Evolutionary conservation across 78 protist genomes (phyloP).

Genomic region (Cavenderia fasciculata): DNA sequence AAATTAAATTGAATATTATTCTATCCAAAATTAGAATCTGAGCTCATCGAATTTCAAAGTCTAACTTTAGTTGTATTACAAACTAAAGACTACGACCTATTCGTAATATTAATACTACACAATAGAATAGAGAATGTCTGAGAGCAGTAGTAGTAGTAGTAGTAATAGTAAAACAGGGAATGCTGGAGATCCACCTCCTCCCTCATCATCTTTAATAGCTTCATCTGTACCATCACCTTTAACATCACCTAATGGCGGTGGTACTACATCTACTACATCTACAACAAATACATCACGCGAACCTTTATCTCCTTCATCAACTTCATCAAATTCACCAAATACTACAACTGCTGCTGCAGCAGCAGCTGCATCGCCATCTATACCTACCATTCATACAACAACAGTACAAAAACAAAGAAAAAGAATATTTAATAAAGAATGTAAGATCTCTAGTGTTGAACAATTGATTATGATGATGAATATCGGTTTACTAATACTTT

Average conservation of each 20-base stretch:
- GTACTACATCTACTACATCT: background rate
- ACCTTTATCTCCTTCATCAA: background rate
- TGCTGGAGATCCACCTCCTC: background rate
- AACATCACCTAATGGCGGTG: background rate
- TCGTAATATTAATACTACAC: too few relatives aligned
- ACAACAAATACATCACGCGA: background rate
- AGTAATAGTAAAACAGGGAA: background rate
- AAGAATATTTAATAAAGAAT: conserved; percentile 59
- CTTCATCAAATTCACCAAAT: background rate
- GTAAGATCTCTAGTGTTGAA: background rate
- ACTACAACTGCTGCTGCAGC: background rate
- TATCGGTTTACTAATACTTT: background rate
- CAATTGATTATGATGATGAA: background rate
- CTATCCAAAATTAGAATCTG: too few relatives aligned
- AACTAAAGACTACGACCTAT: too few relatives aligned
- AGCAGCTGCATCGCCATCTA: background rate
- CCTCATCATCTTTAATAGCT: background rate
- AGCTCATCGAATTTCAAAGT: too few relatives aligned
- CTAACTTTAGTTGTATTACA: too few relatives aligned
- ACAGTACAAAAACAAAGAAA: conserved; percentile 34
- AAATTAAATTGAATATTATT: too few relatives aligned
- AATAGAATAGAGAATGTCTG: too few relatives aligned
- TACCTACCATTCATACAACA: background rate
- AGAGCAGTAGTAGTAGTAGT: background rate
- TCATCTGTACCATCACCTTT: background rate